Conservation (phyloP, 2,329 filamentous ascomycete species). For the Fusarium sterilihyphosum region DNA sequence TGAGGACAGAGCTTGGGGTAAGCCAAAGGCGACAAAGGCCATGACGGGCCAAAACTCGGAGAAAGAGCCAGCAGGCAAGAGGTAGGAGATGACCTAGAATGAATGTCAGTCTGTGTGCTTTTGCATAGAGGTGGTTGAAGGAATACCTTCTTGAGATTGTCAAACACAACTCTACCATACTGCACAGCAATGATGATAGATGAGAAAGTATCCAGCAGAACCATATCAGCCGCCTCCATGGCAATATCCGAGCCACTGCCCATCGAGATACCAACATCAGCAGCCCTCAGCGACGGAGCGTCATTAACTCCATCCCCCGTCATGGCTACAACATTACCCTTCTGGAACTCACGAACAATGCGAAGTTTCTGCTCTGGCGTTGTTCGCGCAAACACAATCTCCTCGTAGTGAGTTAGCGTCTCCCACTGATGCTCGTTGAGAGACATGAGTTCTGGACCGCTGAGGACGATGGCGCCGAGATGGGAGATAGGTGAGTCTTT, state of each 20-base stretch:
- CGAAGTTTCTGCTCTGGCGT: constrained; percentile 83
- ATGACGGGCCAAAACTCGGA: constrained; percentile 81
- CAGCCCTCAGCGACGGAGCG: constrained; percentile 79
- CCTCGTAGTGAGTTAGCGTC: constrained; percentile 69
- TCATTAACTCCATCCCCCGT: constrained; percentile 91
- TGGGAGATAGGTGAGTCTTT: not conserved
- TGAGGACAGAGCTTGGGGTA: constrained; percentile 77
- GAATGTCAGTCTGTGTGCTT: rapidly evolving
- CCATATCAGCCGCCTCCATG: constrained; percentile 82
- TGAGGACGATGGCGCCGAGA: constrained; percentile 67
- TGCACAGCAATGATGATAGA: constrained; percentile 77
- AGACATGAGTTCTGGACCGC: constrained; percentile 71
- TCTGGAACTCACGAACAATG: constrained; percentile 80
- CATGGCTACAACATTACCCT: constrained; percentile 78
- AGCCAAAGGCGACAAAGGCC: constrained; percentile 75
- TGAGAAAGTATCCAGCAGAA: constrained; percentile 79
- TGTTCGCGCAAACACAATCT: constrained; percentile 79
- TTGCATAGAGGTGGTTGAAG: rapidly evolving
- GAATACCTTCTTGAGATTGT: constrained; percentile 75
- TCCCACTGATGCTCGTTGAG: constrained; percentile 77
- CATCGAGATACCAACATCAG: constrained; percentile 85
- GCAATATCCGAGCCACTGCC: constrained; percentile 85
- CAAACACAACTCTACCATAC: constrained; percentile 80
- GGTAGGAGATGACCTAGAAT: constrained; percentile 57
- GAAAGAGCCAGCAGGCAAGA: constrained; percentile 78